Conservation (phyloP, 2,329 filamentous ascomycete species). For the Cladosporium sp. region DNA sequence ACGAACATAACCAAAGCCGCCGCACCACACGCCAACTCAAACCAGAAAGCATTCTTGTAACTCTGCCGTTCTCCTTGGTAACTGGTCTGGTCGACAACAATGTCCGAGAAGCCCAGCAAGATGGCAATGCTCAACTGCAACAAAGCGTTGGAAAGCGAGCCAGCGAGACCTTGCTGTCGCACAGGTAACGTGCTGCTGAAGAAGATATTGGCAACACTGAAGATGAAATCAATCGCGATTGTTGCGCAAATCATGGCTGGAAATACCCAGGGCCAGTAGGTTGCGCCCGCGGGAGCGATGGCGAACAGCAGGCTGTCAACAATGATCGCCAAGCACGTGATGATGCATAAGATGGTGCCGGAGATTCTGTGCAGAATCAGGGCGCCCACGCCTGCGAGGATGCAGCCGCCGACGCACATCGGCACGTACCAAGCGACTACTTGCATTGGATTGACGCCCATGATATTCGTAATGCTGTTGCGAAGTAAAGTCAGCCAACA, state of each 20-base stretch:
- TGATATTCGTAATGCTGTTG: conserved; percentile 56
- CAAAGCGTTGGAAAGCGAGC: conserved; percentile 65
- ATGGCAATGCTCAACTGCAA: conserved; percentile 69
- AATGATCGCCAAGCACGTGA: conserved; percentile 58
- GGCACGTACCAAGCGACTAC: conserved; percentile 66
- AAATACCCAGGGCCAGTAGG: conserved; percentile 71
- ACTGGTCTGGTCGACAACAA: conserved; percentile 49
- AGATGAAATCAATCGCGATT: conserved; percentile 69
- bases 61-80: conserved; percentile 43
- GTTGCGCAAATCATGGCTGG: conserved; percentile 66
- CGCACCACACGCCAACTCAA: conserved; percentile 53
- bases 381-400: conserved; percentile 59
- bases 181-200: conserved; percentile 64
- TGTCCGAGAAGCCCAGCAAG: conserved; percentile 65
- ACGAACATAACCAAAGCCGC: conserved; percentile 50
- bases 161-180: conserved; percentile 64
- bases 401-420: conserved; percentile 61
- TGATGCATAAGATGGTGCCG: conserved; percentile 57
- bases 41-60: conserved; percentile 65
- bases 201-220: conserved; percentile 71
- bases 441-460: conserved; percentile 56
- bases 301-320: conserved; percentile 59
- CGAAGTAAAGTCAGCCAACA: conserved; percentile 3
- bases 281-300: conserved; percentile 50
- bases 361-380: conserved; percentile 63